Evolutionary conservation across 2,329 filamentous ascomycete species (phyloP).

Genomic region (Phialophora expanda): DNA sequence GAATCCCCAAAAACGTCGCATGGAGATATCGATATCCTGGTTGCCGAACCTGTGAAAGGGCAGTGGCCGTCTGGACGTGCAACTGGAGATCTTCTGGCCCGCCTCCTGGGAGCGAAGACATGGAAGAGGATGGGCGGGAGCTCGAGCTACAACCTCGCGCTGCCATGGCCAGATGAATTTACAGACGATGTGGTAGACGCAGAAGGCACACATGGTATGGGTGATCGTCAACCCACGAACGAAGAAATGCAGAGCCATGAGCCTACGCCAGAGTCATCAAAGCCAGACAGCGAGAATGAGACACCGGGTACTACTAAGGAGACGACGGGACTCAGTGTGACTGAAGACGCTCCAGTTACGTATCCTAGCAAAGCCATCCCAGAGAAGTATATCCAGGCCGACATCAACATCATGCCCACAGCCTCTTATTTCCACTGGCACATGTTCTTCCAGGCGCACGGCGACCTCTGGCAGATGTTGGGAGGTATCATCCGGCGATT

Average conservation of each 20-base stretch:
- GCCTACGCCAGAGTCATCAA: not conserved
- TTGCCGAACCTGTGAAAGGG: conserved; percentile 55
- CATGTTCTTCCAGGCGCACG: conserved; percentile 71
- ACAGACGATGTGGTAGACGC: not conserved
- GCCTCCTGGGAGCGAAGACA: conserved; percentile 27
- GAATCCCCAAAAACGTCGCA: conserved; percentile 71
- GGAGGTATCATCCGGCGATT: conserved; percentile 67
- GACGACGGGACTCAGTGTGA: not conserved
- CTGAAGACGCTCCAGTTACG: not conserved
- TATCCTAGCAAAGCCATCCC: not conserved
- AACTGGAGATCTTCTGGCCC: conserved; percentile 24
- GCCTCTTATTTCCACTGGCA: conserved; percentile 62
- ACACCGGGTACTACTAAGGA: not conserved
- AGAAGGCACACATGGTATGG: not conserved
- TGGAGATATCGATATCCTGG: conserved; percentile 76
- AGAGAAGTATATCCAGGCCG: conserved; percentile 66
- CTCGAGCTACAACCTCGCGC: conserved; percentile 44
- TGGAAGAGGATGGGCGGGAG: conserved; percentile 32
- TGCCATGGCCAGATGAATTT: conserved; percentile 34
- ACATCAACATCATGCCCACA: conserved; percentile 63
- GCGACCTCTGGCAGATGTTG: conserved; percentile 72
- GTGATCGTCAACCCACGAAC: not conserved
- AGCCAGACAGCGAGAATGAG: not conserved
- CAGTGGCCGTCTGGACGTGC: not conserved
- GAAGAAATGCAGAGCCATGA: not conserved